Base-by-base conservation (phyloP, 805 yeast species). In the Starmera dryadoides region DNA sequence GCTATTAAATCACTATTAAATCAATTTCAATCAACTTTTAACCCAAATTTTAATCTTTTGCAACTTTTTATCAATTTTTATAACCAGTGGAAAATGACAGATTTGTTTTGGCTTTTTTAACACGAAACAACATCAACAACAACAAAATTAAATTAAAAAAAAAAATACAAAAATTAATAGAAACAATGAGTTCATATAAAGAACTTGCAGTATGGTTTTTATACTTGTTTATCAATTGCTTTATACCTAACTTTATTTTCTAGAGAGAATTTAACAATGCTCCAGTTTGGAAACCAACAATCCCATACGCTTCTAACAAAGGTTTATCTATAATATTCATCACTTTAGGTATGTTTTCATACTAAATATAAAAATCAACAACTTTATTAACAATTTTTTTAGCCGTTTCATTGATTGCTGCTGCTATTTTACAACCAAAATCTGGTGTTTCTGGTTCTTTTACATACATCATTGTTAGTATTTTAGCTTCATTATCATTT, bases 401-500 rank as follows among this genome's bases (percentile, higher is more conserved):
- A 37, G 39, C 42, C 17, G 32, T 35, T n/a, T 2, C 35, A 8
- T 29, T 42, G 30, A 33, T 44, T 11, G 36, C 43, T 2, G 10
- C 37, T 7, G 42, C 41, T 10, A 29, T 41, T 12, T 15, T 43
- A 17, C 35, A 43, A 23, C 41, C 38, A 12, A 43, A 43, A 30
- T 18, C 36, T 6, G 22, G 41, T 11, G 9, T 41, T 4, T 12
- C 9, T 2, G 52, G 51, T 14, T 42, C 48, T 6, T 33, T 39
- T 21, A 55, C 45, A 39, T 49, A 56, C 32, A 30, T 58, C 9
- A 12, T 56, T 5, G 31, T 59, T 17, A 58, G 64, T 40, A 43
- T 50, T 8, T 32, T 55, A 11, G 67, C 65, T 2, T 58, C 69
- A 16, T 19, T 60, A n/a, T 53, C 66, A 21, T 52, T 56, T 36